Base-by-base conservation (phyloP, 2,329 filamentous ascomycete genomes). In the Alternaria gansuensis region DNA sequence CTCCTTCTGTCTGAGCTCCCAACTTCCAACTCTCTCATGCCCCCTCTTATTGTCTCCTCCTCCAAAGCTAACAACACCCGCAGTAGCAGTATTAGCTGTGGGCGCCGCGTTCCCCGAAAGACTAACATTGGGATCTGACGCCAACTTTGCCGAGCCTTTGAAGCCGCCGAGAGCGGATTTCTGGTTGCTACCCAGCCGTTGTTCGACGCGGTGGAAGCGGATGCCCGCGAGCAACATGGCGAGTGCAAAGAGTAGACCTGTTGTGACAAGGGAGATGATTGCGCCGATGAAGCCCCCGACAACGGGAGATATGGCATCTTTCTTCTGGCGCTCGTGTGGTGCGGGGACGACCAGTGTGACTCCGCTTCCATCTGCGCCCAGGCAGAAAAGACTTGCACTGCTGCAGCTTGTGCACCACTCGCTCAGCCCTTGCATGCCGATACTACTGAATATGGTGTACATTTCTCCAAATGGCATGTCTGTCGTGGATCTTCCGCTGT, bases 211-310 rank as follows among this genome's bases (percentile, higher is more conserved):
- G 54, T 81, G 80, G 44, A 83, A 67, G 8, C 83, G 77, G n/a
- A 83, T 54, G 3, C 82, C 81, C 17, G 75, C 81, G 9, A 83
- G 29, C 2, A 82, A 62, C 71, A 83, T 78, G 24, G 78, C 75
- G 49, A 79, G 51, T 0, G 72, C 74, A 37, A 79, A 79, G 23
- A 83, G 44, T 0, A 84, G 43, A 1, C 68, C 79, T 0, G 82
- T 72, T 2, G 83, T 73, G 2, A 69, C 81, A 11, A 87, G 74
- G 1, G 83, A 81, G 17, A 86, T 78, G 26, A 83, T 69, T 0
- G 84, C 85, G 29, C 85, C 85, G 48, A 87, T 82, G n/a, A 84
- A 82, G 6, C 85, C 85, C 4, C 81, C 84, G 21, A 84, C 78
- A 1, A 75, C 78, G 1, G 82, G 82, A 2, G 73, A 72, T 21